phyloP scores from a whole-genome alignment of 371 early-diverging fungal genomes.

The Mucor plumbeus region DNA sequence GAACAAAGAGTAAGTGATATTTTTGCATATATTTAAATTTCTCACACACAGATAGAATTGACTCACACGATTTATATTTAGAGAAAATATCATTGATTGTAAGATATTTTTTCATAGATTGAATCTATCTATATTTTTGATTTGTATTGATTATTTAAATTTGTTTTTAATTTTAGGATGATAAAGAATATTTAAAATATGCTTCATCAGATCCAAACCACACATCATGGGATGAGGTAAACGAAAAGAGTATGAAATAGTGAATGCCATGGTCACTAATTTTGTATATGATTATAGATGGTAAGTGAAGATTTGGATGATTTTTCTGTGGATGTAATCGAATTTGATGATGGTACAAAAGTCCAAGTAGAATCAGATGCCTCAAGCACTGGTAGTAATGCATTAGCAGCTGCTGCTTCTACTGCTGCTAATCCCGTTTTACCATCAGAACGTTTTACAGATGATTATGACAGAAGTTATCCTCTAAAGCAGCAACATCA shows the following conservation, averaged over 20 bases:
- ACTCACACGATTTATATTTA: constrained; percentile 10
- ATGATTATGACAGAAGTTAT: constrained; percentile 57
- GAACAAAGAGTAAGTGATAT: constrained; percentile 24
- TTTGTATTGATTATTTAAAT: not conserved
- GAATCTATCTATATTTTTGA: not conserved
- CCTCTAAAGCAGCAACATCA: constrained; percentile 32
- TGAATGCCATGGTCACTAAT: not conserved
- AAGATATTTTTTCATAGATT: not conserved
- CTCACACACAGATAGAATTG: constrained; percentile 5
- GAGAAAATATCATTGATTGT: constrained; percentile 18
- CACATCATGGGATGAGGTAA: constrained; percentile 49
- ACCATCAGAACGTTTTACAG: constrained; percentile 52
- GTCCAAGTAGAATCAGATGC: constrained; percentile 15
- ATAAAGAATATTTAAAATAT: constrained; percentile 25
- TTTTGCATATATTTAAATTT: not conserved
- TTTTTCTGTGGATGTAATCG: constrained; percentile 31
- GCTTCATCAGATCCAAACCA: constrained; percentile 28
- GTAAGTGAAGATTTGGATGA: constrained; percentile 35
- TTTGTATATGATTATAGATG: constrained; percentile 24
- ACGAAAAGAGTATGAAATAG: not conserved
- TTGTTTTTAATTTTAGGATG: constrained; percentile 19
- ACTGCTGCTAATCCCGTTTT: constrained; percentile 22
- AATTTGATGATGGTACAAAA: constrained; percentile 42
- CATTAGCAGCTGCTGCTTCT: constrained; percentile 11
- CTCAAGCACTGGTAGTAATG: not conserved